phyloP scores from a whole-genome alignment of 129 eudicot species.

The Arctium minus region DNA sequence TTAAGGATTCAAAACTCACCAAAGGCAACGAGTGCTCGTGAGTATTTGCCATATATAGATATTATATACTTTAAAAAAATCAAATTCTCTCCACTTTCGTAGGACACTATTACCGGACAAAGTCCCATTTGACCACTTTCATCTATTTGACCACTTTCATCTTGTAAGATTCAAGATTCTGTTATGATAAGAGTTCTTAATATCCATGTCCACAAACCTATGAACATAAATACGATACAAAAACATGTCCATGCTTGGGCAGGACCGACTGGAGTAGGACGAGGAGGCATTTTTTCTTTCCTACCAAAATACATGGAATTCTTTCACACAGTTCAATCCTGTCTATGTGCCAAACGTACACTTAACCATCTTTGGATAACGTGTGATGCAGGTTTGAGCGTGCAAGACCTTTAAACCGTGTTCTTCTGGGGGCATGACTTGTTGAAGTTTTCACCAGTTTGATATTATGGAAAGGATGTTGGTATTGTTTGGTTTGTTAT shows the following conservation, averaged over 20 bases:
- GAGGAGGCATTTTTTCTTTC: too few species aligned
- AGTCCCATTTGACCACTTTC: neutral
- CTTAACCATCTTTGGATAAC: neutral
- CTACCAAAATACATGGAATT: too few species aligned
- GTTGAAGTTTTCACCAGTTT: conserved; percentile 3
- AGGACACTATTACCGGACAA: neutral
- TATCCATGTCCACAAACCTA: neutral
- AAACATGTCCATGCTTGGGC: too few species aligned
- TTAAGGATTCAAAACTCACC: neutral
- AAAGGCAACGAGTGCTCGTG: neutral
- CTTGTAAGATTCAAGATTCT: neutral
- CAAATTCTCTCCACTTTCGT: too few species aligned
- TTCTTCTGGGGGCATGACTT: neutral
- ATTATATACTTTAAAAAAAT: neutral
- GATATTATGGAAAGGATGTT: neutral
- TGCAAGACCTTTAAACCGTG: conserved; percentile 32
- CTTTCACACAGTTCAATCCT: neutral
- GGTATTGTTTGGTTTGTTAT: conserved; percentile 17
- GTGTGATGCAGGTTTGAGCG: conserved; percentile 41
- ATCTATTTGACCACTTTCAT: neutral
- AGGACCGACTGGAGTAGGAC: too few species aligned
- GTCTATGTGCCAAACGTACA: neutral
- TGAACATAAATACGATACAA: neutral
- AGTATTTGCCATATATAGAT: neutral
- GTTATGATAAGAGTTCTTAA: neutral